Evolutionary conservation across 2,329 filamentous ascomycete species (phyloP), one percentile per base, ranked within the genome.

Genomic region (Didymella lethalis): DNA sequence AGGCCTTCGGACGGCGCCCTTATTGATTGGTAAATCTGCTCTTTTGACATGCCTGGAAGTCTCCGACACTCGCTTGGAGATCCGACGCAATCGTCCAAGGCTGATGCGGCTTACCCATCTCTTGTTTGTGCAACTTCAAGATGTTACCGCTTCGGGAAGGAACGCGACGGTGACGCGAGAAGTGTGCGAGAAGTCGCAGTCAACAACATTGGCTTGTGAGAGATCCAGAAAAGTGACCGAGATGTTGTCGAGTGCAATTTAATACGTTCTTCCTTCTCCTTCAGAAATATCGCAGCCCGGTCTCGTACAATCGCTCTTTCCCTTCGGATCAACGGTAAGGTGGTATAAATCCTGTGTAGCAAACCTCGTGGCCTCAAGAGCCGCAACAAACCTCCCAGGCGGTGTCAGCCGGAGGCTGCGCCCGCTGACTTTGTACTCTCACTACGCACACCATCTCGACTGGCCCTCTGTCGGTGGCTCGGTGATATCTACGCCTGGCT

Each of bases 101-200:
- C 29, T 38, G 49, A 23, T 46, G 51, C 50, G 49, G 46, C 56
- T 59, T 54, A 51, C 34, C 50, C 10, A 26, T 41, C 44, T 41
- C 23, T 47, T 38, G 41, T 41, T 47, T 51, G 56, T 59, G 56
- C 47, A 51, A 59, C 56, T 57, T 10, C 44, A 26, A 23, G 36
- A 23, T 38, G n/a, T 18, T 41, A 20, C 36, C 20, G 32, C 23
- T 41, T 50, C 20, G 20, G 14, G 46, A 44, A 28, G n/a, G 25
- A 41, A 41, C 4, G 2, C 14, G n/a, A 18, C 26, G 2, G 20
- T 2, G 32, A 40, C 34, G n/a, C n/a, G n/a, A 38, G 6, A 36
- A 23, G 28, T 48, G 23, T 26, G 18, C 34, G 18, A 48, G 2
- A 50, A 31, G 18, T 23, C 40, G 50, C 20, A 14, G 40, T 41